Evolutionary conservation across 106 monocot genomes (phyloP).

Genomic region (Iris macrosiphon): DNA sequence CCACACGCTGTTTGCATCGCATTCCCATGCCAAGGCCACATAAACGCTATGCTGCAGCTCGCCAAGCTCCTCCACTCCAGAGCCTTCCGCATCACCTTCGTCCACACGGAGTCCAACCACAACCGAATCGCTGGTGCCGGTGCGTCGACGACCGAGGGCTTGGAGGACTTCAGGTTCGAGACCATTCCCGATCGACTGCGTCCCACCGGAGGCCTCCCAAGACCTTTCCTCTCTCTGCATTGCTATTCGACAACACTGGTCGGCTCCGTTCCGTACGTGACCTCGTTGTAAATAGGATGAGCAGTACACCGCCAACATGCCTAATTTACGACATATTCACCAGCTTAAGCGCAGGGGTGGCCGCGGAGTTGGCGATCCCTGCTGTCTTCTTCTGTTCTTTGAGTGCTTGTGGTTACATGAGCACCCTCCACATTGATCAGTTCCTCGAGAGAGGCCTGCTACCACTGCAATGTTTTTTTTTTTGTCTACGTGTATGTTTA

Average conservation of each 20-base stretch:
- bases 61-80: constrained; percentile 17
- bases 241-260: neutral
- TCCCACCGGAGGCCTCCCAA: neutral
- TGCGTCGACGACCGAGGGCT: neutral
- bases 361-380: neutral
- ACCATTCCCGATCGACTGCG: constrained; percentile 1
- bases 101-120: constrained; percentile 13
- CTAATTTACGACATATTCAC: neutral
- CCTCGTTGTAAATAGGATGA: too few relatives aligned
- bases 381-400: neutral
- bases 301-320: neutral
- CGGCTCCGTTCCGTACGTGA: neutral
- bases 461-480: neutral
- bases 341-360: neutral
- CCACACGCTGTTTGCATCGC: constrained; percentile 36
- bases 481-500: too few relatives aligned
- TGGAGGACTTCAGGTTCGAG: neutral
- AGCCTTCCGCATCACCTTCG: constrained; percentile 16
- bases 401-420: constrained; percentile 7
- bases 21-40: constrained; percentile 25
- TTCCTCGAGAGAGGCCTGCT: neutral
- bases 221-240: neutral
- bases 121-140: neutral
- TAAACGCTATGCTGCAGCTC: constrained; percentile 5
- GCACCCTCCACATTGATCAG: neutral